Conservation (phyloP, 139 green algal genomes). For the Pseudopediastrum boryanum region DNA sequence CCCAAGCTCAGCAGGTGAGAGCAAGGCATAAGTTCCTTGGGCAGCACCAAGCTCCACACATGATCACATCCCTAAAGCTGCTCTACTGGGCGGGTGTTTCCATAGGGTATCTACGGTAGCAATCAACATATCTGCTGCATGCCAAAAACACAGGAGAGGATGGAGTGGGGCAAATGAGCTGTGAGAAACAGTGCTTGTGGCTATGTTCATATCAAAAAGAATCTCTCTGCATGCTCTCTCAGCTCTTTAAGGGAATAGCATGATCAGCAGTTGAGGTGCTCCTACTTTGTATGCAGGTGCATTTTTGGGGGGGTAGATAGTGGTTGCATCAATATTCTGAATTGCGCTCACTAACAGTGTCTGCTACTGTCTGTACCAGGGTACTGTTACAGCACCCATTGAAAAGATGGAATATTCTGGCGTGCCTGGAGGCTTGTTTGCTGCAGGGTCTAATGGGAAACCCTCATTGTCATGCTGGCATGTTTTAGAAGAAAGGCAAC, state of each 20-base stretch:
- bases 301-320: background rate
- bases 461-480: conserved; percentile 42
- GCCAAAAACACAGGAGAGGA: background rate
- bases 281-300: background rate
- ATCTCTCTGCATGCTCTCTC: too few relatives aligned
- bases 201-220: too few relatives aligned
- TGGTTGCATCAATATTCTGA: background rate
- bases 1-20: background rate
- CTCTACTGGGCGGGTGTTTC: background rate
- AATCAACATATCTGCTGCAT: background rate
- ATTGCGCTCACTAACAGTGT: background rate
- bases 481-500: conserved; percentile 30
- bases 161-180: too few relatives aligned
- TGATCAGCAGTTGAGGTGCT: background rate
- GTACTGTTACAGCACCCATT: conserved; percentile 47
- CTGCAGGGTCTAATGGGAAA: conserved; percentile 45
- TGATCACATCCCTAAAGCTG: too few relatives aligned
- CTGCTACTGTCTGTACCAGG: background rate
- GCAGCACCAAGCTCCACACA: background rate
- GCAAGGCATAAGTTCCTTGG: background rate
- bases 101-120: background rate
- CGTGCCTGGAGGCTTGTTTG: conserved; percentile 45
- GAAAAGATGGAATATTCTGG: conserved; percentile 37
- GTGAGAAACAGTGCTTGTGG: too few relatives aligned
- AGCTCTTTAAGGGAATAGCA: background rate